Conservation (phyloP, 768 basidiomycete species). For the Mycena haematopus region DNA sequence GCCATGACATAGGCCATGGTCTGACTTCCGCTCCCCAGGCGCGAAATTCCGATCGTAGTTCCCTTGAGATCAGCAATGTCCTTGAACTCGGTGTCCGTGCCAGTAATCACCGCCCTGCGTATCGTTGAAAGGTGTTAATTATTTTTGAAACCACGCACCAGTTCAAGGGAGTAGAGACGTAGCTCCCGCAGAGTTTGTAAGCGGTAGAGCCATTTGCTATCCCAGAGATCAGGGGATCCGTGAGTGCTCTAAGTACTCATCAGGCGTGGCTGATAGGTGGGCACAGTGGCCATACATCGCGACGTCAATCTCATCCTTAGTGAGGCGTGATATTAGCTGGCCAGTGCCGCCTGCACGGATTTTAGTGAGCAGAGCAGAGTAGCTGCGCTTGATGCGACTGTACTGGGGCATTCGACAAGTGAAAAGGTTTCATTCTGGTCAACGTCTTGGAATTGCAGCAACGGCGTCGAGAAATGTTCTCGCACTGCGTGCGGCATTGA, state of each 20-base stretch:
- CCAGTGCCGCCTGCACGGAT: slow-evolving; percentile 78
- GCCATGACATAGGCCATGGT: slow-evolving; percentile 98
- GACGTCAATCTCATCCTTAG: slow-evolving; percentile 80
- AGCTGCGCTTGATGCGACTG: slow-evolving; percentile 28
- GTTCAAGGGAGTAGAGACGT: slow-evolving; percentile 86
- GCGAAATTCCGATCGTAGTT: slow-evolving; percentile 87
- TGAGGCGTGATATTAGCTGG: slow-evolving; percentile 77
- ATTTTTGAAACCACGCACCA: slow-evolving; percentile 55
- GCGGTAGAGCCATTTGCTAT: slow-evolving; percentile 88
- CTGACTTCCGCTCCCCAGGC: slow-evolving; percentile 88
- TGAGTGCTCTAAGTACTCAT: slow-evolving; percentile 69
- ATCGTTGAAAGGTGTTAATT: not conserved
- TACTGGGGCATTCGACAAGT: slow-evolving; percentile 90
- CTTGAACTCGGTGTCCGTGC: slow-evolving; percentile 73
- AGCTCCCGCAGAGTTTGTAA: slow-evolving; percentile 93
- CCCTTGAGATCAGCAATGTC: slow-evolving; percentile 77
- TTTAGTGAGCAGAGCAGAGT: slow-evolving; percentile 9
- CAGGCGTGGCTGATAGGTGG: not conserved
- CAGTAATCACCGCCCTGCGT: slow-evolving; percentile 90
- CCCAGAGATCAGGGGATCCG: slow-evolving; percentile 89
- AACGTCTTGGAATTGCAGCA: slow-evolving; percentile 80
- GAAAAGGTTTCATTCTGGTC: slow-evolving; percentile 79
- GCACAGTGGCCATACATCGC: slow-evolving; percentile 64
- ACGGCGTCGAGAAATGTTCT: slow-evolving; percentile 91
- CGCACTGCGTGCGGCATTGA: slow-evolving; percentile 50